Evolutionary conservation across 306 rosid genomes (phyloP), one percentile per base, ranked within the genome.

Genomic region (Quillaja saponaria): DNA sequence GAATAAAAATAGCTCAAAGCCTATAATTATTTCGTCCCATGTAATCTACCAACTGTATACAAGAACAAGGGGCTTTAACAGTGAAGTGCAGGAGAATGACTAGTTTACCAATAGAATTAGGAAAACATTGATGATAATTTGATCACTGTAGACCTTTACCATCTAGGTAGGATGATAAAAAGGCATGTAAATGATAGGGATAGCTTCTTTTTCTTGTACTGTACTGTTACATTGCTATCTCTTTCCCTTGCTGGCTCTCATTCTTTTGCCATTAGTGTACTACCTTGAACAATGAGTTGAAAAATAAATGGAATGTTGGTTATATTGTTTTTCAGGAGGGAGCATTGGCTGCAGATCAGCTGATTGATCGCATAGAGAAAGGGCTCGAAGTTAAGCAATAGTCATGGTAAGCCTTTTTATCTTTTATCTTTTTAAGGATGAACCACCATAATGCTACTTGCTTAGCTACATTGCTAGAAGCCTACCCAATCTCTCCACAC

Each of bases 291-390:
- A 7, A 5, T 67, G 34, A 18, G 15, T 68, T 47, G 34, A 16
- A 10, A 20, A 20, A 65, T 18, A 14, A 38, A 35, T 13, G 9
- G 3, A 5, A 10, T 10, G 17, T 49, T 50, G 52, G 13, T 74
- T 55, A 57, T 49, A 6, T 34, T 71, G 35, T 59, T 48, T 68
- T 76, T 58, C 80, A 92, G 96, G 98, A 92, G 83, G 98, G 98
- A 46, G 98, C 98, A 45, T 49, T 88, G 72, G 40, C 65, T 39
- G 96, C 88, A 25, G 73, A 78, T 67, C 90, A 92, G 72, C 90
- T 92, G 13, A 63, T 82, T 42, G 79, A 88, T 74, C 85, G 87
- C 58, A 69, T 92, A 39, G 96, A 88, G 79, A 63, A 77, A 7
- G 67, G 87, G 51, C 72, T 92, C 74, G 69, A 78, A 61, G 90